Evolutionary conservation across 352 stramenopile genomes (phyloP), one percentile per base, ranked within the genome.

Genomic region (Globisporangium paroecandrum): DNA sequence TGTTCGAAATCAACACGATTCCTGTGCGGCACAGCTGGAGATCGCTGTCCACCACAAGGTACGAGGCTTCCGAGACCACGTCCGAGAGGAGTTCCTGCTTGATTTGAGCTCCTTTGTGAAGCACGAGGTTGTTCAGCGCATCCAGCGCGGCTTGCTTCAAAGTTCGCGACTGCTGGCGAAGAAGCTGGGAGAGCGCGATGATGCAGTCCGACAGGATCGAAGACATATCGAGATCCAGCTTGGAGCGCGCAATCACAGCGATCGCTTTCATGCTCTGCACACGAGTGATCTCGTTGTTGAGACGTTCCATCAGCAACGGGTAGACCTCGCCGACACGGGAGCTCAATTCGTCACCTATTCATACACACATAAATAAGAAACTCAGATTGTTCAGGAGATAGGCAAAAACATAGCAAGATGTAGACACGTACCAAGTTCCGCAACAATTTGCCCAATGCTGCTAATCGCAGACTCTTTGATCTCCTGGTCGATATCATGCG

Each of bases 271-370:
- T 98, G 20, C 95, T 98, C 57, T 97, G 84, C 46, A 98, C 89
- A 22, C 98, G 92, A 22, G 97, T 99, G 64, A 98, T 99, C 77
- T 99, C 98, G 75, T 99, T 99, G 65, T 96, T 93, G 9, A 99
- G 83, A 61, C 96, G 91, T 67, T 99, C 97, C 75, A 98, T 94
- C 8, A 99, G 76, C 15, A 99, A 69, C 15, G 84, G 82, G 24
- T 98, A 93, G 55, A 99, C 82, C 65, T 91, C 85, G 20, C 78
- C 79, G 13, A 93, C 89, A 51, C 94, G 82, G 20, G 62, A 63
- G 47, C 75, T 81, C 32, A 99, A 79, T 32, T 91, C 87, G 29
- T 97, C 79, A 63, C 97, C 80, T 18, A 76, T 32, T 32, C 27
- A 8, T 57, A 15, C 43, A 41, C n/a, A 57, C n/a, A 57, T 24